Evolutionary conservation across 2,329 filamentous ascomycete species (phyloP), one percentile per base, ranked within the genome.

Genomic region (Cercospora berteroae): DNA sequence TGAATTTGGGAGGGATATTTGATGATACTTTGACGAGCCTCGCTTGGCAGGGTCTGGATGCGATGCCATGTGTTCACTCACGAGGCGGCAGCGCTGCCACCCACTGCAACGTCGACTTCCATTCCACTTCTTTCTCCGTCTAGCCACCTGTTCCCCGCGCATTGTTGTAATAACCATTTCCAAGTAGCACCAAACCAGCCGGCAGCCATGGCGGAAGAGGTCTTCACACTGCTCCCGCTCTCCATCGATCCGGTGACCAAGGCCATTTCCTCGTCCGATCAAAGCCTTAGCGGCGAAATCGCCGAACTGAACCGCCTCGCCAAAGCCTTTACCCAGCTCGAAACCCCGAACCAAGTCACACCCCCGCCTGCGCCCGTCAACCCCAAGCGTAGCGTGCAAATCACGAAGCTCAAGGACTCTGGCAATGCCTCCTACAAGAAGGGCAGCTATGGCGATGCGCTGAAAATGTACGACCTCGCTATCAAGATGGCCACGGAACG

Each of bases 331-430:
- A 83, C 95, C 74, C 85, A 87, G 55, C 79, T 83, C 31, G 85
- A 87, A 56, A 81, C 82, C 0, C 87, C 90, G 5, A 85, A 87
- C 67, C 81, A 81, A 66, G 85, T 93, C 20, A 94, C 94, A 0
- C 93, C 94, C 5, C 91, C 94, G 0, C 95, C 95, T 0, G 86
- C 96, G 50, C 94, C 94, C 67, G 90, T 97, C 69, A 96, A 97
- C 84, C 94, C 93, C 61, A 97, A 97, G 83, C 92, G 94, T 76
- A 89, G 87, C 72, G 93, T 92, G 39, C 89, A 94, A 77, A 91
- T 99, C 80, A 88, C 85, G 81, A 98, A 98, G 82, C 89, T 98
- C 72, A 92, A 93, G 78, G 95, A 98, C 79, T 87, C 86, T 66
- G 94, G 93, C 75, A 97, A 97, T 83, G 83, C 83, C 67, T 88